A percentile compares a stretch with the other conserved stretches of the same genome.
Conservation (phyloP, 2,329 filamentous ascomycete genomes). For the Neonectria coccinea region DNA sequence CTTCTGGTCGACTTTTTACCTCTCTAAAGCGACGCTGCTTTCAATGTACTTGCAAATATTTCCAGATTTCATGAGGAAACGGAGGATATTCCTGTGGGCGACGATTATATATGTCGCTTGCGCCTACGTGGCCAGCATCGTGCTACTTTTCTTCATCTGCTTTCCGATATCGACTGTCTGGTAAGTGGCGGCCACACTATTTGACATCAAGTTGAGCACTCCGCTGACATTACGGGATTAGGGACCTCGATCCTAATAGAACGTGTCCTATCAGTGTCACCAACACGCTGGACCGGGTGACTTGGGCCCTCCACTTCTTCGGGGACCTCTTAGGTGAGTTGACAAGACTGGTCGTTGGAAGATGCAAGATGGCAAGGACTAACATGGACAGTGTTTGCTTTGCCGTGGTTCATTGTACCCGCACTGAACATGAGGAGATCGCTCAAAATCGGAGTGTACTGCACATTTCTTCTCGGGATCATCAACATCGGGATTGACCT, state of each 20-base stretch:
- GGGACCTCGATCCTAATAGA: not conserved
- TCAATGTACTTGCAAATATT: conserved; percentile 37
- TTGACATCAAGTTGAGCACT: not conserved
- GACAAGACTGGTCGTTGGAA: no score
- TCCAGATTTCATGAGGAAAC: conserved; percentile 35
- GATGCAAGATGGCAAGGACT: no score
- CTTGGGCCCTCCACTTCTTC: not conserved
- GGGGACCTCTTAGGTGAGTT: conserved; percentile 14
- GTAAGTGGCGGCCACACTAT: not conserved
- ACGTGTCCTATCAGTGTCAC: not conserved
- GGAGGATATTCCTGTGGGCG: conserved; percentile 21
- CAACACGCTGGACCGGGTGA: not conserved
- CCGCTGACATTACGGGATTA: not conserved
- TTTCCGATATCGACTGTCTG: conserved; percentile 31
- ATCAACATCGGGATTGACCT: conserved; percentile 36
- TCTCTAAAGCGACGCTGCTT: conserved; percentile 38
- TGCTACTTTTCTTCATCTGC: conserved; percentile 34
- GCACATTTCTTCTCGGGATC: conserved; percentile 33
- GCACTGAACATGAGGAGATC: conserved; percentile 31
- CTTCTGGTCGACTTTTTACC: conserved; percentile 33
- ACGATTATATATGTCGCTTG: conserved; percentile 18
- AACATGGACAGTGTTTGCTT: conserved; percentile 16
- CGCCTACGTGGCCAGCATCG: conserved; percentile 21
- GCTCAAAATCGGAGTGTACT: conserved; percentile 32
- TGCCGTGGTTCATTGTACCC: conserved; percentile 9